Evolutionary conservation across 176 grass and related monocot genomes (phyloP).

Genomic region (Miscanthus lutarioriparius): DNA sequence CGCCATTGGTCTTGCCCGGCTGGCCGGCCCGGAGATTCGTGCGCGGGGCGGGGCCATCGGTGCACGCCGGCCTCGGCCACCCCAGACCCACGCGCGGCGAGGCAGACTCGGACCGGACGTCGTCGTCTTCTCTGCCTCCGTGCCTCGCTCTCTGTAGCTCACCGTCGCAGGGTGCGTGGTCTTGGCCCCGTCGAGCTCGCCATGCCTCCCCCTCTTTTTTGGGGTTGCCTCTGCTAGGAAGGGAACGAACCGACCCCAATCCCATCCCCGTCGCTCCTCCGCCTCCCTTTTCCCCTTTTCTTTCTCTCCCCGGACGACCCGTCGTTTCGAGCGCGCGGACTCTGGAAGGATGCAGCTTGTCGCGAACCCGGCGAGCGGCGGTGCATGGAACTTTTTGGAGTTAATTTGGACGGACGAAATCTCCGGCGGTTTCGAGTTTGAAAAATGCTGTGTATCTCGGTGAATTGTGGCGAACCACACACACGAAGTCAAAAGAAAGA

Average conservation of each 20-base stretch:
- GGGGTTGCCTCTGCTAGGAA: no score
- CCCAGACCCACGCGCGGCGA: background rate
- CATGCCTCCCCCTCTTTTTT: no score
- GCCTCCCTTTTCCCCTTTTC: no score
- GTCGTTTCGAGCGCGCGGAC: background rate
- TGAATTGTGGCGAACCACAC: no score
- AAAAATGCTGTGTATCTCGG: background rate
- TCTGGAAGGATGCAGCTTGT: background rate
- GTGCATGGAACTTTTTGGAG: background rate
- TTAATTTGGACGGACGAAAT: background rate
- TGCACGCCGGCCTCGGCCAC: conserved; percentile 3
- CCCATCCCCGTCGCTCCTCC: no score
- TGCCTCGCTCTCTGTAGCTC: no score
- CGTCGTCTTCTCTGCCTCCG: background rate
- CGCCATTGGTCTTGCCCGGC: background rate
- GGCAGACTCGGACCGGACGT: background rate
- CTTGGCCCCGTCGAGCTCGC: no score
- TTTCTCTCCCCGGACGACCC: no score
- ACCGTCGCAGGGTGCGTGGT: no score
- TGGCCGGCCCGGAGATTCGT: conserved; percentile 21
- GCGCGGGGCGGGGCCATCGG: background rate
- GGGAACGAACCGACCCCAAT: no score
- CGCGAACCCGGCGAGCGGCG: background rate
- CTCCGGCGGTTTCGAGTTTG: background rate
- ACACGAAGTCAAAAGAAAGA: background rate